Conservation (phyloP, 805 yeast genomes). For the Komagataella kurtzmanii region DNA sequence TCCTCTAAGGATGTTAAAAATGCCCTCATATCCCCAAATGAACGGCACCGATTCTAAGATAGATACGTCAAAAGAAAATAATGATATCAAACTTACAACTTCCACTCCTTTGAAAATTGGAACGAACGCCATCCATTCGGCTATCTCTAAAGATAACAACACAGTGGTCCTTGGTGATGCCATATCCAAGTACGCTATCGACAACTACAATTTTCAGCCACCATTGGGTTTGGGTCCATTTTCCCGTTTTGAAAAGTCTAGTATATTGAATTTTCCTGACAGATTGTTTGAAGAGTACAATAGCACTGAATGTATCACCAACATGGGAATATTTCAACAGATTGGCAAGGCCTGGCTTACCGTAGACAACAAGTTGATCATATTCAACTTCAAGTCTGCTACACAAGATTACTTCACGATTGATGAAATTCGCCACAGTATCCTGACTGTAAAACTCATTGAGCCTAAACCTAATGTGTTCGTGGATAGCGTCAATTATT, state of each 20-base stretch:
- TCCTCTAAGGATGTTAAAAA: neutral
- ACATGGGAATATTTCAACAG: slow-evolving; percentile 76
- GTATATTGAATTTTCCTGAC: slow-evolving; percentile 67
- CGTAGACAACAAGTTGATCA: slow-evolving; percentile 63
- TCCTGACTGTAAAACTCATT: slow-evolving; percentile 63
- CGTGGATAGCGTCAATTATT: slow-evolving; percentile 58
- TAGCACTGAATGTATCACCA: slow-evolving; percentile 49
- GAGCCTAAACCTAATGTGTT: slow-evolving; percentile 75
- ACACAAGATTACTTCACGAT: slow-evolving; percentile 62
- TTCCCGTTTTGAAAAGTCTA: slow-evolving; percentile 66
- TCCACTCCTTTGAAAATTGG: slow-evolving; percentile 38
- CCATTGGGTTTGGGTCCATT: slow-evolving; percentile 33
- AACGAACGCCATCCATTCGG: slow-evolving; percentile 46
- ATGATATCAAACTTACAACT: neutral
- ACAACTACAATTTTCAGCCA: slow-evolving; percentile 46
- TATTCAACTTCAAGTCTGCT: slow-evolving; percentile 56
- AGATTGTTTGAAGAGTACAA: slow-evolving; percentile 62
- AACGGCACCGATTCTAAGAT: neutral
- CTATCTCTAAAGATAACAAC: slow-evolving; percentile 43
- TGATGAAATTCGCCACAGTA: slow-evolving; percentile 71
- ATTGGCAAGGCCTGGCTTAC: slow-evolving; percentile 78
- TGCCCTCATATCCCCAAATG: neutral
- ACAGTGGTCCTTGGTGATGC: slow-evolving; percentile 42
- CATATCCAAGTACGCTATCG: slow-evolving; percentile 47
- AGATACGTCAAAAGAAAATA: neutral